These are phyloP conservation scores for Melanogaster broomeanus DNA, from an alignment of 768 basidiomycete genomes.

Conservation along the genomic window DNA sequence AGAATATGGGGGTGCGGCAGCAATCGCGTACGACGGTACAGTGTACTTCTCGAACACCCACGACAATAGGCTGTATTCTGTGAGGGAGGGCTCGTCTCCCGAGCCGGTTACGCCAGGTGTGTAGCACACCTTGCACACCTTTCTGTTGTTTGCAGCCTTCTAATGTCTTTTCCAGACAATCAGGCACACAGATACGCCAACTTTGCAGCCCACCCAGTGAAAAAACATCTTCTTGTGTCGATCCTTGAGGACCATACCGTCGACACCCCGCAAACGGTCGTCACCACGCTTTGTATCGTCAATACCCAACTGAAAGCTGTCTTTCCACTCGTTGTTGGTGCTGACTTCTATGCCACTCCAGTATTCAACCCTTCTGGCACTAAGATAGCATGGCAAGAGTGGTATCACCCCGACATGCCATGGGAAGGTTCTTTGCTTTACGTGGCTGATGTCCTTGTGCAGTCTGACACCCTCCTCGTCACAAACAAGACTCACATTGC, in stretches of 20 bases:
- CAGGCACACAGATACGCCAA: constrained; percentile 40
- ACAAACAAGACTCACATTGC: constrained; percentile 44
- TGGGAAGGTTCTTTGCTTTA: constrained; percentile 62
- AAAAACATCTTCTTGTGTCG: constrained; percentile 52
- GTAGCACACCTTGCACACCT: neutral
- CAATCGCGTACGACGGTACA: constrained; percentile 45
- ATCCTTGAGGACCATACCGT: constrained; percentile 71
- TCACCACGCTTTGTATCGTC: constrained; percentile 57
- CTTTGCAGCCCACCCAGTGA: constrained; percentile 54
- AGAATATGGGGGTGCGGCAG: constrained; percentile 70
- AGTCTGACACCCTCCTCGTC: constrained; percentile 23
- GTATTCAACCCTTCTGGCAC: constrained; percentile 56
- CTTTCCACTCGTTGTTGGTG: constrained; percentile 45
- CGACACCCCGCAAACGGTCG: constrained; percentile 36
- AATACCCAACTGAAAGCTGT: constrained; percentile 43
- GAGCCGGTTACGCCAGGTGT: constrained; percentile 59
- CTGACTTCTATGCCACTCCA: constrained; percentile 68
- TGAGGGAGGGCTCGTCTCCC: constrained; percentile 33
- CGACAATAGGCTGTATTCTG: constrained; percentile 51
- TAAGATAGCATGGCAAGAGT: constrained; percentile 59
- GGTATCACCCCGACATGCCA: constrained; percentile 67
- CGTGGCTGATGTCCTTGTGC: constrained; percentile 41
- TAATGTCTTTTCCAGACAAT: no score
- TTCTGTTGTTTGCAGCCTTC: no score
- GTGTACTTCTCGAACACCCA: constrained; percentile 57